These are phyloP conservation scores for Ceratopteris richardii DNA, from an alignment of 75 land plant species.

Conservation along the genomic window DNA sequence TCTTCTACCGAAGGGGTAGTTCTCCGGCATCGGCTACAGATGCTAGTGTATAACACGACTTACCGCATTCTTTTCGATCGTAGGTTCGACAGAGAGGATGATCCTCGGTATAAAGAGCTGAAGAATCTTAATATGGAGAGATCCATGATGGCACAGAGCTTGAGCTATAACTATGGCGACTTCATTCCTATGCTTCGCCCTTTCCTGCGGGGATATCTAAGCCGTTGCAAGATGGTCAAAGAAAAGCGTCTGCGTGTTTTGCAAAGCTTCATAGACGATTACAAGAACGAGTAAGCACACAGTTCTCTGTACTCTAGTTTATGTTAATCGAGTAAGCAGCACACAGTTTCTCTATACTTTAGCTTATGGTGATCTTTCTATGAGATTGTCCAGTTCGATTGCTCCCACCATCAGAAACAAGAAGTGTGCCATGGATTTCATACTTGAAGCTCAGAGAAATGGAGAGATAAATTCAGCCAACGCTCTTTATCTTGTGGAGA, in stretches of 20 bases:
- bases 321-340: too few relatives aligned
- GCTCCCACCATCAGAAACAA: too few relatives aligned
- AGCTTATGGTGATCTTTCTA: too few relatives aligned
- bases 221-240: slow-evolving; percentile 55
- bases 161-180: slow-evolving; percentile 90
- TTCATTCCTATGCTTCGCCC: slow-evolving; percentile 86
- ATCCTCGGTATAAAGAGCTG: slow-evolving; percentile 60
- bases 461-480: slow-evolving; percentile 83
- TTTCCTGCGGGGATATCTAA: slow-evolving; percentile 64
- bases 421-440: slow-evolving; percentile 82
- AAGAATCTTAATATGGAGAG: slow-evolving; percentile 57
- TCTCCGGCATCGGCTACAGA: slow-evolving; percentile 59
- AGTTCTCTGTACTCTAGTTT: too few relatives aligned
- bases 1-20: slow-evolving; percentile 49
- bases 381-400: too few relatives aligned
- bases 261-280: not conserved
- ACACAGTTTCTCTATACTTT: too few relatives aligned
- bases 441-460: slow-evolving; percentile 59
- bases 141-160: slow-evolving; percentile 73
- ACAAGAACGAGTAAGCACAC: not conserved
- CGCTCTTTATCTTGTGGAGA: slow-evolving; percentile 86
- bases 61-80: slow-evolving; percentile 75
- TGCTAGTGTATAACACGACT: slow-evolving; percentile 86
- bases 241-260: slow-evolving; percentile 26
- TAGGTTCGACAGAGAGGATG: slow-evolving; percentile 58